Evolutionary conservation across 1,284 basidiomycete genomes (phyloP).

Genomic region (Pseudozyma sp.): DNA sequence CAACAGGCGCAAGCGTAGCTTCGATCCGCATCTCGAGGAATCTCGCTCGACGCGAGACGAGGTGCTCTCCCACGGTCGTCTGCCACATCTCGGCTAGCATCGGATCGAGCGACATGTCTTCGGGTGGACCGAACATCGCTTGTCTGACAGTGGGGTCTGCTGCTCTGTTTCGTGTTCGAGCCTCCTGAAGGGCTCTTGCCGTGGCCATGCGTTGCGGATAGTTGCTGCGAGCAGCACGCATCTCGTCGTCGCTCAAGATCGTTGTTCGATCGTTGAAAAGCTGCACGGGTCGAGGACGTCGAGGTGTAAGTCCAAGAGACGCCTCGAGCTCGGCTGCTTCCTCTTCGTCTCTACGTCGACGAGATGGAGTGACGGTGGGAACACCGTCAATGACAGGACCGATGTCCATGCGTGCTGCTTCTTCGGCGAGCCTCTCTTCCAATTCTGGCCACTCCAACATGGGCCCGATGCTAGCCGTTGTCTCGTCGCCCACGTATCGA

Average conservation of each 20-base stretch:
- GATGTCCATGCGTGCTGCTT: slow-evolving; percentile 31
- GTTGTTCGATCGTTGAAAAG: slow-evolving; percentile 22
- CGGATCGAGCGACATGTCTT: slow-evolving; percentile 19
- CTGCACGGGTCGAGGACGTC: slow-evolving; percentile 10
- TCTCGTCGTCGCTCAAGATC: slow-evolving; percentile 28
- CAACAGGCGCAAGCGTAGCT: slow-evolving; percentile 7
- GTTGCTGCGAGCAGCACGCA: slow-evolving; percentile 18
- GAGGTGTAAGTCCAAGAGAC: slow-evolving; percentile 5
- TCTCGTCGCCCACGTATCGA: slow-evolving; percentile 19
- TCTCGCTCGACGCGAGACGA: slow-evolving; percentile 16
- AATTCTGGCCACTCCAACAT: slow-evolving; percentile 41
- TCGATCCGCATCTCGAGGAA: slow-evolving; percentile 12
- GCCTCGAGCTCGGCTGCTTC: slow-evolving; percentile 20
- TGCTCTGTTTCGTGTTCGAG: not conserved
- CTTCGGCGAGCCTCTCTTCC: slow-evolving; percentile 30
- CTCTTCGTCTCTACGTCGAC: slow-evolving; percentile 21
- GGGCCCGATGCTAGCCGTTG: slow-evolving; percentile 5
- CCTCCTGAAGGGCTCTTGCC: slow-evolving; percentile 5
- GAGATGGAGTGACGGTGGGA: slow-evolving; percentile 24
- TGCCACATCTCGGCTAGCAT: slow-evolving; percentile 30
- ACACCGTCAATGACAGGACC: slow-evolving; percentile 26
- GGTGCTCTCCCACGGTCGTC: slow-evolving; percentile 23
- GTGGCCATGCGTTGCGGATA: slow-evolving; percentile 27
- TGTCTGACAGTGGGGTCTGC: slow-evolving; percentile 4
- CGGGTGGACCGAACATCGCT: slow-evolving; percentile 30